Evolutionary conservation across 768 basidiomycete species (phyloP).

Genomic region (Inosperma sp.): DNA sequence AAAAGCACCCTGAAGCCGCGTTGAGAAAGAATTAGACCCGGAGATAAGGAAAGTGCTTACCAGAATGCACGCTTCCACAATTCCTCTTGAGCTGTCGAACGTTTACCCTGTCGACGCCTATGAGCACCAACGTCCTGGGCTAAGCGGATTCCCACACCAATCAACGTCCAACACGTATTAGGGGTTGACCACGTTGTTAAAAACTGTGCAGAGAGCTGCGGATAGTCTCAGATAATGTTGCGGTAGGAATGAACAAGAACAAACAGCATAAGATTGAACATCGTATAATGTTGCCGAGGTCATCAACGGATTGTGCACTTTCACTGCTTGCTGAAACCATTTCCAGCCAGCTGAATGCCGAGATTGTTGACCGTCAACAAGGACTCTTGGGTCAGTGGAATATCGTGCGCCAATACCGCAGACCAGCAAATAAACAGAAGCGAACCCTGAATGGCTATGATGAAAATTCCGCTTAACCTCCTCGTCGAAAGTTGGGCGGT

Average conservation of each 20-base stretch:
- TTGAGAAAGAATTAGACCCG: not conserved
- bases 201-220: conserved; percentile 50
- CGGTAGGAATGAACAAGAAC: conserved; percentile 17
- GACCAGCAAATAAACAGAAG: conserved; percentile 56
- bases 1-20: conserved; percentile 46
- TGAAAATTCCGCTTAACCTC: conserved; percentile 47
- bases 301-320: conserved; percentile 59
- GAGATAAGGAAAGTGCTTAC: conserved; percentile 25
- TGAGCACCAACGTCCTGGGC: conserved; percentile 81
- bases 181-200: conserved; percentile 56
- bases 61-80: conserved; percentile 72
- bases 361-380: conserved; percentile 35
- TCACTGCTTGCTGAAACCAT: conserved; percentile 66
- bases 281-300: conserved; percentile 66
- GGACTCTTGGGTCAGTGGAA: conserved; percentile 53
- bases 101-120: conserved; percentile 33
- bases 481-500: conserved; percentile 62
- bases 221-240: not conserved
- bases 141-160: conserved; percentile 67
- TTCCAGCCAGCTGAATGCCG: conserved; percentile 56
- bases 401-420: conserved; percentile 65
- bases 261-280: conserved; percentile 60
- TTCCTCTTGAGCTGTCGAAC: conserved; percentile 49
- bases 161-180: conserved; percentile 63
- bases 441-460: conserved; percentile 48